Evolutionary conservation across 768 basidiomycete genomes (phyloP), one percentile per base, ranked within the genome.

Genomic region (Gloeophyllum trabeum): DNA sequence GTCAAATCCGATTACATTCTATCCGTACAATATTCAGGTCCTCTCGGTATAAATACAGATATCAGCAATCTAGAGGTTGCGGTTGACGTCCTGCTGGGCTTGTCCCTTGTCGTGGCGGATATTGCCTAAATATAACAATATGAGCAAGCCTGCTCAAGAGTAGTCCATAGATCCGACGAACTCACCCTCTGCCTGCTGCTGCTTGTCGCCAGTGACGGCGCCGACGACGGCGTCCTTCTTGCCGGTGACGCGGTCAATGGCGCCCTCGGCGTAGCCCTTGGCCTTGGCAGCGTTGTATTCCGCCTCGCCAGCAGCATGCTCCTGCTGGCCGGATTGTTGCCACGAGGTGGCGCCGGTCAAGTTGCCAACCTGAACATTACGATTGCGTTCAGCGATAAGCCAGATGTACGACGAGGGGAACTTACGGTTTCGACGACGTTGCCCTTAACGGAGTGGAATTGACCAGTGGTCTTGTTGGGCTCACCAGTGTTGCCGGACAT

Each of bases 151-250:
- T 10, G 10, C 16, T 32, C 10, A 32, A 28, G 34, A 34, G 5
- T n/a, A 40, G 38, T 20, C 3, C n/a, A 18, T 34, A 6, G 16
- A 20, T 10, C 18, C 19, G 32, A 23, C 39, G 3, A 19, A 50
- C 60, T 35, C 26, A 70, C 74, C 72, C 36, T 56, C 41, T 24
- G 55, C 43, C 47, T 76, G 60, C 52, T 75, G 67, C 2, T 48
- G 5, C 50, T 63, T 64, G 48, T 77, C 73, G 12, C 73, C 72
- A 12, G 62, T 72, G 24, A 75, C 48, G 6, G 73, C 68, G 6
- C 75, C 75, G n/a, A 71, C 56, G 32, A 75, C 48, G 10, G 62
- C 46, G 51, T 74, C 69, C 44, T 68, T 68, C 59, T 69, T 70
- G 35, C 73, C 75, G 2, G 26, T 46, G 13, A 73, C 10, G 25